Percentiles rank a stretch among this genome's conserved stretches.
Evolutionary conservation across 305 asterid species (phyloP).

Genomic region (Fraxinus sp.): DNA sequence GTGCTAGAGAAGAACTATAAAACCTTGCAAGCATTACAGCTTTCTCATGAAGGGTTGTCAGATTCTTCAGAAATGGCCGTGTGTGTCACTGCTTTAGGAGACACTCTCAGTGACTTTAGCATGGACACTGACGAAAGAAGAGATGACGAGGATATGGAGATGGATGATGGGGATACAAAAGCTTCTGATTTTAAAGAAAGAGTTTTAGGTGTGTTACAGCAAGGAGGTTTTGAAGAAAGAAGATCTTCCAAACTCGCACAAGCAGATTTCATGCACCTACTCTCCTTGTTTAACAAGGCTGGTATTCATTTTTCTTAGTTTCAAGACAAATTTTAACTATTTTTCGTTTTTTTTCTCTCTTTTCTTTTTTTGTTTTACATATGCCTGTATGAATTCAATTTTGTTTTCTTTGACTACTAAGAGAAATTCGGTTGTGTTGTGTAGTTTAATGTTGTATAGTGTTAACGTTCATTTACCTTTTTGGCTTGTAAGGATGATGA

Average conservation of each 20-base stretch:
- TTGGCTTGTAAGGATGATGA: background rate
- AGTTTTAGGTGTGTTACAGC: constrained; percentile 59
- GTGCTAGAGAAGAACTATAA: constrained; percentile 80
- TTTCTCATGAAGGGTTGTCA: constrained; percentile 38
- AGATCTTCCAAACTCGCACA: constrained; percentile 86
- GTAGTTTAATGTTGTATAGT: background rate
- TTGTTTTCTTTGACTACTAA: background rate
- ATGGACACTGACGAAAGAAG: constrained; percentile 51
- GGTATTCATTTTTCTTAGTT: constrained; percentile 89
- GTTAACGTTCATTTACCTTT: background rate
- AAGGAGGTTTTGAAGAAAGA: constrained; percentile 72
- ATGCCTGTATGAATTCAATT: background rate
- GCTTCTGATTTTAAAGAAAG: constrained; percentile 60
- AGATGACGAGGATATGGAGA: constrained; percentile 60
- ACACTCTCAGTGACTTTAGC: constrained; percentile 62
- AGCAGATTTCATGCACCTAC: constrained; percentile 81
- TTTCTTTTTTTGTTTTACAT: background rate
- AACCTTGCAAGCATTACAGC: constrained; percentile 76
- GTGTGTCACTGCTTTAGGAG: constrained; percentile 68
- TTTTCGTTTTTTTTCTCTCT: background rate
- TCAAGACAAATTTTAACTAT: background rate
- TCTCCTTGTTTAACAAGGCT: constrained; percentile 75
- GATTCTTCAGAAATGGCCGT: constrained; percentile 49
- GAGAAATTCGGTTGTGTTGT: background rate
- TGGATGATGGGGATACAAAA: constrained; percentile 62